Base-by-base conservation (phyloP, 2,329 filamentous ascomycete genomes). In the Fonsecaea erecta region DNA sequence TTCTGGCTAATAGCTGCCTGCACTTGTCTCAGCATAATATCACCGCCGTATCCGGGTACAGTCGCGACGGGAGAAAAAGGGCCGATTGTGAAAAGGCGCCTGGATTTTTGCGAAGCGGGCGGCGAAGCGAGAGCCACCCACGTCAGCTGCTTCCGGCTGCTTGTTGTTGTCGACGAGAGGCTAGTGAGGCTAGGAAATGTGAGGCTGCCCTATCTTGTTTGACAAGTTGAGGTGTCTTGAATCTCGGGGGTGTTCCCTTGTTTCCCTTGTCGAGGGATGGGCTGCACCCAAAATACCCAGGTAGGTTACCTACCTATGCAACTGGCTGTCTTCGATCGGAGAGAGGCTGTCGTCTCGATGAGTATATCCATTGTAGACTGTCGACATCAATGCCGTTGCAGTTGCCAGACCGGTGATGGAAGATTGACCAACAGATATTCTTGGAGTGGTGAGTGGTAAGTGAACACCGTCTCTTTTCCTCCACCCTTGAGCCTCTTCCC, bases 21-120 rank as follows among this genome's bases (percentile, higher is more conserved):
- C 7, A 4, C 4, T 18, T 11, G 18, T 48, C 43, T 48, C n/a
- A 2, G 37, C 14, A 48, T 21, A 48, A 48, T 21, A 48, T 48
- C n/a, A 24, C 18, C 43, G 43, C 43, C 43, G 18, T 12, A 12
- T 18, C 43, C 8, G 28, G 28, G 28, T 48, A 2, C 21, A 21
- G 43, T 21, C 24, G n/a, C 9, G 9, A 18, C 43, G 9, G 43
- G 8, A 12, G 21, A 24, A 62, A 48, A 56, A 62, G 52, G 60
- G 60, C 60, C 60, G 60, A 62, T 56, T 62, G 30, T 21, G 40
- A 37, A 24, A 40, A 48, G 9, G 7, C 4, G 43, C 43, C 40
- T 48, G n/a, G 9, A 24, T 18, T 11, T 18, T 34, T 34, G 32
- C 32, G 9, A 12, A 34, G 32, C 9, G 5, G 32, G 32, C 32